These are phyloP conservation scores for Xylaria sp. DNA, from an alignment of 2,329 filamentous ascomycete genomes.

Conservation along the genomic window DNA sequence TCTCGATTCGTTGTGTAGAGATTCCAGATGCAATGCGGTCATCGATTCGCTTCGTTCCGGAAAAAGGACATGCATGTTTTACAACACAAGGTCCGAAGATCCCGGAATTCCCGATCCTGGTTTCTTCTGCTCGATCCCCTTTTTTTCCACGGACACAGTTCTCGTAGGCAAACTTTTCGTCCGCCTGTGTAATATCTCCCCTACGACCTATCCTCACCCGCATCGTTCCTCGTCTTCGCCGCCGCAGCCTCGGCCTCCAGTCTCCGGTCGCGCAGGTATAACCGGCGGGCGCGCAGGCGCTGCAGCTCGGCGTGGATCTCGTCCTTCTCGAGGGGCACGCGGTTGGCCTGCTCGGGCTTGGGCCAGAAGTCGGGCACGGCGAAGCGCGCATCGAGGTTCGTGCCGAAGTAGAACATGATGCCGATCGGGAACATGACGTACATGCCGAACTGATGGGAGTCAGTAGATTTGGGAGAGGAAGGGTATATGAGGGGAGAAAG, in stretches of 20 bases:
- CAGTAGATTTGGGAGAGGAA: neutral
- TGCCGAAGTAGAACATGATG: slow-evolving; percentile 99
- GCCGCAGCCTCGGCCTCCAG: slow-evolving; percentile 35
- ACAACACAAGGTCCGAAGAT: neutral
- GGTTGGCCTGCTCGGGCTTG: slow-evolving; percentile 68
- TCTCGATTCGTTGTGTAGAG: neutral
- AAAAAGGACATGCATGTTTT: neutral
- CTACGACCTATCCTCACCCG: slow-evolving; percentile 1
- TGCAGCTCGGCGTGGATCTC: slow-evolving; percentile 80
- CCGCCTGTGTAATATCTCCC: neutral
- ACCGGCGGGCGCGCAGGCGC: slow-evolving; percentile 55
- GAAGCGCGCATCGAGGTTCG: slow-evolving; percentile 92
- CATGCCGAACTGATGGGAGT: slow-evolving; percentile 74
- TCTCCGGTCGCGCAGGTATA: slow-evolving; percentile 73
- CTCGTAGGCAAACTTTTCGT: neutral
- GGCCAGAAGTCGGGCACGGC: slow-evolving; percentile 91
- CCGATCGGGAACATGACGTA: slow-evolving; percentile 99
- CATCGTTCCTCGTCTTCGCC: neutral
- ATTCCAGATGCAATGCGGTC: neutral
- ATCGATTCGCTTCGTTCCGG: slow-evolving; percentile 3
- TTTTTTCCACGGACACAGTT: neutral
- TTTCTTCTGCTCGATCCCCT: neutral
- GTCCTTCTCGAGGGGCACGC: slow-evolving; percentile 69
- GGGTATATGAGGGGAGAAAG: neutral
- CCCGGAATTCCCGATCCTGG: neutral